Evolutionary conservation across 1,284 basidiomycete genomes (phyloP).

Genomic region (Cutaneotrichosporon sp.): DNA sequence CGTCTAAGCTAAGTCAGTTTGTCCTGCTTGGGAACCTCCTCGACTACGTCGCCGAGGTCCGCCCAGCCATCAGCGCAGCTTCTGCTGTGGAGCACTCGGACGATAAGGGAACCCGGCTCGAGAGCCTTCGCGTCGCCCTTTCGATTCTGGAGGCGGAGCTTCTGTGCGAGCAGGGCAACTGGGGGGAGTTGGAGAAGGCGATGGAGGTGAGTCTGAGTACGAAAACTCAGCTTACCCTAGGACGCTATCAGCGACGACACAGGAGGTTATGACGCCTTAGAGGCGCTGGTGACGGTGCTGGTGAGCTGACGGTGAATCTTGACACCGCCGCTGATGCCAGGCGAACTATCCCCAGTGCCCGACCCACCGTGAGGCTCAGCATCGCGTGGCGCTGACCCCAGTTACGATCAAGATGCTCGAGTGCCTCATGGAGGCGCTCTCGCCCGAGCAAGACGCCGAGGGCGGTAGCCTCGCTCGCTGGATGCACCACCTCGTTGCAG

Average conservation of each 20-base stretch:
- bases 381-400: not conserved
- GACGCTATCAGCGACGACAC: not conserved
- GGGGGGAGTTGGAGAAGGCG: not conserved
- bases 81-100: not conserved
- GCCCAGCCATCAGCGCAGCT: not conserved
- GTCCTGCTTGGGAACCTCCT: not conserved
- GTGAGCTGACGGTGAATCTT: constrained; percentile 14
- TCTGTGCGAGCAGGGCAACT: constrained; percentile 16
- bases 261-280: not conserved
- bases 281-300: constrained; percentile 5
- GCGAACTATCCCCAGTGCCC: not conserved
- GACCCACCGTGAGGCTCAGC: not conserved
- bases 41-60: constrained; percentile 2
- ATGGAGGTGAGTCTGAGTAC: not conserved
- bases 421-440: not conserved
- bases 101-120: not conserved
- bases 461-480: constrained; percentile 8
- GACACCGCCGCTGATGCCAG: not conserved
- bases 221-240: not conserved
- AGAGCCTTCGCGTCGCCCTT: not conserved
- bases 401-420: constrained; percentile 6
- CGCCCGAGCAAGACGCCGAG: not conserved
- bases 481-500: constrained; percentile 11
- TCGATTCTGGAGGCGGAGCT: constrained; percentile 13
- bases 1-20: too few species aligned